phyloP scores from a whole-genome alignment of 2,329 filamentous ascomycete species.

The Colletotrichum sojae region DNA sequence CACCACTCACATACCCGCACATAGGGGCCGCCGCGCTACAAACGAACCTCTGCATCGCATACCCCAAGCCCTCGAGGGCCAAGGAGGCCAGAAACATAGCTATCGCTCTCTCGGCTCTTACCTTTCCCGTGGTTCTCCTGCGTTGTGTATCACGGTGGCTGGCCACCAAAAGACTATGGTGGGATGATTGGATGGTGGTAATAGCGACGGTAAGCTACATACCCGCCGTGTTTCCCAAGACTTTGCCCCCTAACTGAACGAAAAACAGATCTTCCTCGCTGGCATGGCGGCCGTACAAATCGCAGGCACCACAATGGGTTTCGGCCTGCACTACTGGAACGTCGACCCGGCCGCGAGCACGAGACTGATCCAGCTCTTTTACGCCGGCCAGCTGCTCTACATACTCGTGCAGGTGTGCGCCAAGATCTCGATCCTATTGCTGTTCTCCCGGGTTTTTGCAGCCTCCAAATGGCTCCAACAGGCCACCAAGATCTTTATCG shows the following conservation, averaged over 20 bases:
- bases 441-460: slow-evolving; percentile 43
- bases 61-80: slow-evolving; percentile 36
- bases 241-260: background rate
- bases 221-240: background rate
- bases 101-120: slow-evolving; percentile 37
- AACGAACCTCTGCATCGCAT: slow-evolving; percentile 35
- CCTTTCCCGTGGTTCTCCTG: slow-evolving; percentile 28
- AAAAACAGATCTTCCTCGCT: slow-evolving; percentile 18
- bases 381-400: slow-evolving; percentile 44
- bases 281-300: slow-evolving; percentile 38
- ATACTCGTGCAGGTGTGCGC: slow-evolving; percentile 43
- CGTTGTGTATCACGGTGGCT: slow-evolving; percentile 35
- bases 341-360: slow-evolving; percentile 34
- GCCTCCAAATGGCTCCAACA: slow-evolving; percentile 25
- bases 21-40: slow-evolving; percentile 5
- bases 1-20: background rate
- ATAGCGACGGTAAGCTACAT: background rate
- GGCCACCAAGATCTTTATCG: slow-evolving; percentile 12
- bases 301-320: slow-evolving; percentile 39
- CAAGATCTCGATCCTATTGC: slow-evolving; percentile 45
- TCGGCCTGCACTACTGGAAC: slow-evolving; percentile 45
- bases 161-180: slow-evolving; percentile 34
- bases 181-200: slow-evolving; percentile 39
- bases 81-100: slow-evolving; percentile 44
- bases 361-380: slow-evolving; percentile 35